Base-by-base conservation (phyloP, 805 yeast genomes). In the Zygotorulaspora sp. region DNA sequence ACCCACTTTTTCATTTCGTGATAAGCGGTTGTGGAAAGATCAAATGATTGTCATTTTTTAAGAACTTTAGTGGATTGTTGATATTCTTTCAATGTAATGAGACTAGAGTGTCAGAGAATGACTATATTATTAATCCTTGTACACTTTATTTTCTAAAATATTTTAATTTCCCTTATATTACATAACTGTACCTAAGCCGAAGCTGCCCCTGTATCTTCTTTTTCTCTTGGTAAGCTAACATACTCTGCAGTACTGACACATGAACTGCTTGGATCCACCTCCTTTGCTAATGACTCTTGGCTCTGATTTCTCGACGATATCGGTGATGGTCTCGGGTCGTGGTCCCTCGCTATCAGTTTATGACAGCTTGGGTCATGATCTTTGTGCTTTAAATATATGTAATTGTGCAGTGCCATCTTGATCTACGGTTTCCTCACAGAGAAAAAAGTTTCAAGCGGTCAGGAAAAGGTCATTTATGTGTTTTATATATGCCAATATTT, bases 31-130 rank as follows among this genome's bases (percentile, higher is more conserved):
- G 49, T 38, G 63, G 63, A 55, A 30, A 60, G 55, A 60, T 35
- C 30, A 52, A 56, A 18, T 26, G 31, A 16, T 31, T 31, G 55
- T 40, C 50, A 37, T 36, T 50, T 37, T n/a, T 47, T 58, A 60
- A 60, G 65, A 60, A 60, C 65, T 56, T 58, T 50, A 38, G 53
- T 53, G 63, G 65, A 60, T 43, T 28, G 33, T 40, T 32, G 36
- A 19, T 25, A 28, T 43, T 28, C 40, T 40, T 43, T 34, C 35
- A 33, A 35, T 30, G 32, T 32, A 33, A 56, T 58, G 65, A 60
- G 43, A 52, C 52, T 44, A 41, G 62, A 50, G 65, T 60, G 65
- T 60, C 65, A 60, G 65, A 53, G 57, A 46, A 44, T 44, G 55
- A 30, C 55, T 41, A 56, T 49, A 56, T 53, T 26, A n/a, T n/a